These are phyloP conservation scores for Coniochaeta sp. DNA, from an alignment of 2,329 filamentous ascomycete species.

Conservation along the genomic window DNA sequence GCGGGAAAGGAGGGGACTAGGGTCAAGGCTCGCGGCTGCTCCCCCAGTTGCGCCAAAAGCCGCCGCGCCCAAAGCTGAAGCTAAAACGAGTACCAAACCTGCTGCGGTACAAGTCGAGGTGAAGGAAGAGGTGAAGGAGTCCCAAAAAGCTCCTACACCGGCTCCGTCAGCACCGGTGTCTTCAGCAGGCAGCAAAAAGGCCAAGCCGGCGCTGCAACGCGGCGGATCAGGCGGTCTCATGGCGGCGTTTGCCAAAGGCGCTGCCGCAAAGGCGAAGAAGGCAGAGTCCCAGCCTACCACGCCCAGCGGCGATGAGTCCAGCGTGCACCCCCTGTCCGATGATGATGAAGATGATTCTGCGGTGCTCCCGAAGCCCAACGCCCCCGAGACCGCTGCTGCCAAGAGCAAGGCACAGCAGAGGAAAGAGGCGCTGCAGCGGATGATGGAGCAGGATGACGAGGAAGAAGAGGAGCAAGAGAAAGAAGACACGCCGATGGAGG, in stretches of 20 bases:
- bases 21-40: slow-evolving; percentile 17
- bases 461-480: slow-evolving; percentile 28
- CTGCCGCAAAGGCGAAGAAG: slow-evolving; percentile 44
- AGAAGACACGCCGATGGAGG: slow-evolving; percentile 10
- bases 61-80: slow-evolving; percentile 15
- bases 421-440: slow-evolving; percentile 63
- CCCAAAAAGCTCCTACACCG: slow-evolving; percentile 20
- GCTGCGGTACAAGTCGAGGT: slow-evolving; percentile 14
- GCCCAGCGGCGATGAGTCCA: slow-evolving; percentile 37
- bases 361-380: slow-evolving; percentile 35
- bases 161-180: slow-evolving; percentile 16
- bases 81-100: slow-evolving; percentile 16
- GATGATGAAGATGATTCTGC: slow-evolving; percentile 46
- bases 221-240: slow-evolving; percentile 53
- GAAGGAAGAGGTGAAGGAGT: slow-evolving; percentile 28
- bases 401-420: slow-evolving; percentile 55
- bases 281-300: slow-evolving; percentile 25
- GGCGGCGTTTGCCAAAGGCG: slow-evolving; percentile 67
- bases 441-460: slow-evolving; percentile 52
- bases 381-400: slow-evolving; percentile 18
- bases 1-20: slow-evolving; percentile 33
- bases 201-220: slow-evolving; percentile 41
- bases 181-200: slow-evolving; percentile 31
- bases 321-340: slow-evolving; percentile 44
- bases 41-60: slow-evolving; percentile 14